Percentiles rank a stretch among this genome's conserved stretches.
phyloP scores from a whole-genome alignment of 148 eudicot species.

The Selenicereus undatus region DNA sequence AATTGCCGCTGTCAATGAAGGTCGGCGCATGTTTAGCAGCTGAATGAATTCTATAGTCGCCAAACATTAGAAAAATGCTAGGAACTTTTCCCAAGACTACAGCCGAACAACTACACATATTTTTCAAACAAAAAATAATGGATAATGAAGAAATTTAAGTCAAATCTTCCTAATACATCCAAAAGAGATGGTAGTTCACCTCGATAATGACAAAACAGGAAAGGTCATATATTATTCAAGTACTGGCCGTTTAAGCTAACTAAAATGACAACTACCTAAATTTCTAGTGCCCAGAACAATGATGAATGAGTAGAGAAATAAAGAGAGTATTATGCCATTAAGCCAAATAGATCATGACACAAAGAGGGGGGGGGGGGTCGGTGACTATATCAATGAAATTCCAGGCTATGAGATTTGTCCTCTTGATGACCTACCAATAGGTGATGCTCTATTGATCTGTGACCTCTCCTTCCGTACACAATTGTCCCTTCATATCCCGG shows the following conservation, averaged over 20 bases:
- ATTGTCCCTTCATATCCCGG: not conserved
- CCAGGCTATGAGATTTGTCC: slow-evolving; percentile 12
- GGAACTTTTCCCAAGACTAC: not conserved
- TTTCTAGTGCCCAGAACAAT: not conserved
- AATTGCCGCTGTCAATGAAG: not conserved
- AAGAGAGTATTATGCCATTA: slow-evolving; percentile 12
- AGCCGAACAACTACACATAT: not conserved
- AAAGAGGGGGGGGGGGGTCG: no score
- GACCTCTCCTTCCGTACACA: not conserved
- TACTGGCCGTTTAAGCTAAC: not conserved
- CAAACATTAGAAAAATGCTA: not conserved
- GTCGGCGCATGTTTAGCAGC: not conserved
- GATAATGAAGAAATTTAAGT: not conserved
- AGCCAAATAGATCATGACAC: slow-evolving; percentile 16
- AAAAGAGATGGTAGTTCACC: not conserved
- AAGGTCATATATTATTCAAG: slow-evolving; percentile 10
- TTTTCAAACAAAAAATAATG: not conserved
- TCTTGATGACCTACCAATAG: slow-evolving; percentile 14
- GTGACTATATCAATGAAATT: slow-evolving; percentile 9
- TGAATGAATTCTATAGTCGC: not conserved
- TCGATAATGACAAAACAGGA: slow-evolving; percentile 17
- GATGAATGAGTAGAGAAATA: not conserved
- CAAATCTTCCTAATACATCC: slow-evolving; percentile 10
- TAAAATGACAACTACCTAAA: slow-evolving; percentile 5
- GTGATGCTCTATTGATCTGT: not conserved